Evolutionary conservation across 2,329 filamentous ascomycete genomes (phyloP), one percentile per base, ranked within the genome.

Genomic region (Hypoxylon sp.): DNA sequence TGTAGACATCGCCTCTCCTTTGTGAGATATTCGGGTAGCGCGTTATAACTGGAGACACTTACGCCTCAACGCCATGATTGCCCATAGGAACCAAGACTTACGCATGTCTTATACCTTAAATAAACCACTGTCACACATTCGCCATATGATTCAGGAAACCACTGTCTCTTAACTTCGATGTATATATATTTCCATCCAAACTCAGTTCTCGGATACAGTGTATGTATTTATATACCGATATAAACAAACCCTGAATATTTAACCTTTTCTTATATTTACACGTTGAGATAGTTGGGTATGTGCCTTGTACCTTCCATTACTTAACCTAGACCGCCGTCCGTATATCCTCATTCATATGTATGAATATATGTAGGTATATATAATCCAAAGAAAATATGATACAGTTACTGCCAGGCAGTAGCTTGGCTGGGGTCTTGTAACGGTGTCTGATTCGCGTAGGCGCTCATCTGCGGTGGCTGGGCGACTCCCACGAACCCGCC

Each of bases 401-500:
- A 63, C 14, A 65, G 11, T 55, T 59, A 68, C 37, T 70, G 68
- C 68, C 68, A 70, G 2, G 59, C 39, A 9, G 62, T 11, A 55
- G 65, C 31, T 26, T 68, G 65, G 5, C 46, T 61, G 14, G 62
- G 62, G 19, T 70, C 68, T 19, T 63, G 58, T 42, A 68, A 11
- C 6, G 65, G 65, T 44, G 63, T 33, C 56, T 71, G 69, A 22
- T 70, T 67, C 6, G 69, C 60, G 50, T 63, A 71, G 46, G 67
- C 53, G 79, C 33, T 70, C 66, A 71, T 70, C 42, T 73, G 72
- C 3, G 72, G 72, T 8, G 70, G 68, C 6, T 65, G 48, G 31
- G 68, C 65, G 47, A 75, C 39, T 13, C 54, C 54, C 29, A 56
- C 72, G 51, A 73, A 74, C 8, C 74, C 73, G 44, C 75, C 72